Base-by-base conservation (phyloP, 106 monocot genomes). In the Iris macrosiphon region DNA sequence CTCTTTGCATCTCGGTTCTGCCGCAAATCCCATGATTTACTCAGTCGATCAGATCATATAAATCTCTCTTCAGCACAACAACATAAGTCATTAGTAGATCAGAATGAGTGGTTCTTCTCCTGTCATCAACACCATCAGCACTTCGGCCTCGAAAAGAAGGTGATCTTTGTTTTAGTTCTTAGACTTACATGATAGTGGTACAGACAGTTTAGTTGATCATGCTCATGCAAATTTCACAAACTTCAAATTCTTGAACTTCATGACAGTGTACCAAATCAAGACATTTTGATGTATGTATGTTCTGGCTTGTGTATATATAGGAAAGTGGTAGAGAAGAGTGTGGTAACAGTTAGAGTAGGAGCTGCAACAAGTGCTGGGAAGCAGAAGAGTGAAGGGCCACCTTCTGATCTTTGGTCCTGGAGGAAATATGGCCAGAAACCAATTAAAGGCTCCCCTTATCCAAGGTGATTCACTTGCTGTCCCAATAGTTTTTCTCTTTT, bases 341-440 rank as follows among this genome's bases (percentile, higher is more conserved):
- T 78, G 21, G 31, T 72, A n/a, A 67, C 37, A 35, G 61, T 78
- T 45, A 72, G n/a, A n/a, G n/a, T n/a, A n/a, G n/a, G 55, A 27
- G 12, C 50, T 48, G 72, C 67, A 58, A 62, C 29, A 23, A 37
- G 20, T 33, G 18, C 14, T 54, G 66, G 57, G 39, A 77, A 62
- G 26, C 62, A 70, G 59, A 60, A 47, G 65, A 59, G 30, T 45
- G 66, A 62, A 26, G 72, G 67, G n/a, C n/a, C n/a, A 26, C 78
- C 78, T 31, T 24, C 72, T 40, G 78, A 78, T 67, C 2, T 21
- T 11, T 78, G 78, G 72, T 72, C 72, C 20, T 78, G 78, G 78
- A 72, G 72, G 45, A 78, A 78, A 44, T 78, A 72, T 31, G 78
- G 78, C 24, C 78, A 78, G n/a, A n/a, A n/a, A n/a, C n/a, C n/a